These are phyloP conservation scores for Coniochaeta hoffmannii DNA, from an alignment of 2,329 filamentous ascomycete species.

Conservation along the genomic window DNA sequence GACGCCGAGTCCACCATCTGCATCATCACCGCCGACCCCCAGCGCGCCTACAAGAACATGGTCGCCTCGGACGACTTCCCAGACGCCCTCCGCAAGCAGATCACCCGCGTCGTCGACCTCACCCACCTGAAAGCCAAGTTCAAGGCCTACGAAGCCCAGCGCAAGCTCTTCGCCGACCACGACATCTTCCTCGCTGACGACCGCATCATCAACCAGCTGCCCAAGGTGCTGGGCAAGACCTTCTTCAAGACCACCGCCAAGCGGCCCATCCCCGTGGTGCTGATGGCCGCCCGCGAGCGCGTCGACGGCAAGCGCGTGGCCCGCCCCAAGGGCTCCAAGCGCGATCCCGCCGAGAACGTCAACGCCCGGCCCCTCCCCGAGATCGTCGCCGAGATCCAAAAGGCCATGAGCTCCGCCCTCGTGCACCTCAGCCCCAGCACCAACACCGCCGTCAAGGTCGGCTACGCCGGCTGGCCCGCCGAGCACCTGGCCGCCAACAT, in stretches of 20 bases:
- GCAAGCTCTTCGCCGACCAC: constrained; percentile 78
- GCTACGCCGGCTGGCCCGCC: constrained; percentile 64
- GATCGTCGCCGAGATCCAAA: constrained; percentile 74
- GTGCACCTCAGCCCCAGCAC: constrained; percentile 73
- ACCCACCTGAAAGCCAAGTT: constrained; percentile 76
- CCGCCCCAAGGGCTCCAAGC: constrained; percentile 45
- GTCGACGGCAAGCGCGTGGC: constrained; percentile 51
- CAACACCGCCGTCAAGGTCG: constrained; percentile 75
- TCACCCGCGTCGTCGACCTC: constrained; percentile 72
- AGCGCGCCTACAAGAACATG: constrained; percentile 86
- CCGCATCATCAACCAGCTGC: constrained; percentile 67
- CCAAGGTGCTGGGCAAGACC: constrained; percentile 75
- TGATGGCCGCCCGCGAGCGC: constrained; percentile 56
- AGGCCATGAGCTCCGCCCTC: constrained; percentile 67
- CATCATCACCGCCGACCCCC: constrained; percentile 62
- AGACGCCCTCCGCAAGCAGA: constrained; percentile 54
- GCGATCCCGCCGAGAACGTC: constrained; percentile 18
- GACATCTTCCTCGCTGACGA: constrained; percentile 94
- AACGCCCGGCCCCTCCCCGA: constrained; percentile 51
- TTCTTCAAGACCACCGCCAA: constrained; percentile 83
- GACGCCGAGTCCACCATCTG: constrained; percentile 65
- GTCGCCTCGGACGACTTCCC: constrained; percentile 69
- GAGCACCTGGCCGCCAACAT: constrained; percentile 77
- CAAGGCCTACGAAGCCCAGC: constrained; percentile 78
- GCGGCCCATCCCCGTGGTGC: constrained; percentile 74